phyloP scores from a whole-genome alignment of 164 flowering plant genomes.

The Nymphaea colorata region DNA sequence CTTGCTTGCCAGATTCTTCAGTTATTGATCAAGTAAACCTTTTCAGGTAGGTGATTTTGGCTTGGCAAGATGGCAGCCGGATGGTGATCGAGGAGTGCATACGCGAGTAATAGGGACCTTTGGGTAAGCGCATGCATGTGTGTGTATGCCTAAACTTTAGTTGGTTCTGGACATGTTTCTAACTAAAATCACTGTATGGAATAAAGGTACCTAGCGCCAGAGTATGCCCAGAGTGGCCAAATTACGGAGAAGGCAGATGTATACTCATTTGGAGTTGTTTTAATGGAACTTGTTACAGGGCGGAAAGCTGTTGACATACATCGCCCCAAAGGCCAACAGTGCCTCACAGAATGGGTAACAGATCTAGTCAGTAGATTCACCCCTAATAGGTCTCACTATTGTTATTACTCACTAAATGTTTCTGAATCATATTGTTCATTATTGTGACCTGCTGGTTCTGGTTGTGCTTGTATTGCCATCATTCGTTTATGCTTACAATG shows the following conservation, averaged over 20 bases:
- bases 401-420: too few species aligned
- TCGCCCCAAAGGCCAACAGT: constrained; percentile 90
- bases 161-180: neutral
- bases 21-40: neutral
- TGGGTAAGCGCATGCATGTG: constrained; percentile 34
- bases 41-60: constrained; percentile 95
- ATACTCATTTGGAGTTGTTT: constrained; percentile 80
- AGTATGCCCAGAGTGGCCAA: constrained; percentile 91
- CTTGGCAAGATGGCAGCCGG: constrained; percentile 91
- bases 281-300: constrained; percentile 83
- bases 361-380: neutral
- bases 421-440: too few species aligned
- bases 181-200: neutral
- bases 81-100: constrained; percentile 68
- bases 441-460: too few species aligned
- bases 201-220: constrained; percentile 86
- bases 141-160: too few species aligned
- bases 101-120: constrained; percentile 91
- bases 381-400: too few species aligned
- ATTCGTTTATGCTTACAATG: too few species aligned
- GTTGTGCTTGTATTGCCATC: too few species aligned
- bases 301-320: constrained; percentile 79
- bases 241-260: constrained; percentile 94
- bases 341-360: constrained; percentile 87
- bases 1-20: neutral